Percentiles rank a stretch among this genome's conserved stretches.
phyloP scores from a whole-genome alignment of 495 filamentous ascomycete genomes.

The Bryoglossum gracile region DNA sequence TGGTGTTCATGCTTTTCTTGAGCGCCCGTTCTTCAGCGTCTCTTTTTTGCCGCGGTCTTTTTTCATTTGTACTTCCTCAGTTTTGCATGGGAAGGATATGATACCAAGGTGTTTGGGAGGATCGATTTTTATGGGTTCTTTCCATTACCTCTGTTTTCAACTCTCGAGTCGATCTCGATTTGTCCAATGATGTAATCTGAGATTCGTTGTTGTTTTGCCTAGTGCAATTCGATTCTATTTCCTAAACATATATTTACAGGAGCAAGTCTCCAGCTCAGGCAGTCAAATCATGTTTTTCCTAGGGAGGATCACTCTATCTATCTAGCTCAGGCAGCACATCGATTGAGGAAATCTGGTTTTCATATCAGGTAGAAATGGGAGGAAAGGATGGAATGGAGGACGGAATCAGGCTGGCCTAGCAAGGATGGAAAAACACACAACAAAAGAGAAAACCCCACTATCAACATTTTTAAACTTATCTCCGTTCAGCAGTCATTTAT shows the following conservation, averaged over 20 bases:
- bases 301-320: too few species aligned
- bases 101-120: conserved; percentile 25
- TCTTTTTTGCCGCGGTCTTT: conserved; percentile 5
- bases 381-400: too few species aligned
- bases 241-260: conserved; percentile 11
- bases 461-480: too few species aligned
- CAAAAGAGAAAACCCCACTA: too few species aligned
- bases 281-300: conserved; percentile 5
- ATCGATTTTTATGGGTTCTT: conserved; percentile 10
- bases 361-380: too few species aligned
- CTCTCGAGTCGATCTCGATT: not conserved
- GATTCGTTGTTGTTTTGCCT: conserved; percentile 16
- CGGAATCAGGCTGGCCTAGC: not conserved
- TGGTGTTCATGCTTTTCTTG: conserved; percentile 16
- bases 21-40: conserved; percentile 1
- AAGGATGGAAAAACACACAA: not conserved
- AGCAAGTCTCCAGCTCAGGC: conserved; percentile 22
- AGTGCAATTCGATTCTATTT: not conserved
- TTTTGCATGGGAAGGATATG: conserved; percentile 23
- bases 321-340: too few species aligned
- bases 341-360: conserved; percentile 8
- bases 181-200: conserved; percentile 18
- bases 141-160: not conserved
- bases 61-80: conserved; percentile 9
- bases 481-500: not conserved